These are phyloP conservation scores for Myriosclerotinia duriaeana DNA, from an alignment of 2,329 filamentous ascomycete species.

Conservation along the genomic window DNA sequence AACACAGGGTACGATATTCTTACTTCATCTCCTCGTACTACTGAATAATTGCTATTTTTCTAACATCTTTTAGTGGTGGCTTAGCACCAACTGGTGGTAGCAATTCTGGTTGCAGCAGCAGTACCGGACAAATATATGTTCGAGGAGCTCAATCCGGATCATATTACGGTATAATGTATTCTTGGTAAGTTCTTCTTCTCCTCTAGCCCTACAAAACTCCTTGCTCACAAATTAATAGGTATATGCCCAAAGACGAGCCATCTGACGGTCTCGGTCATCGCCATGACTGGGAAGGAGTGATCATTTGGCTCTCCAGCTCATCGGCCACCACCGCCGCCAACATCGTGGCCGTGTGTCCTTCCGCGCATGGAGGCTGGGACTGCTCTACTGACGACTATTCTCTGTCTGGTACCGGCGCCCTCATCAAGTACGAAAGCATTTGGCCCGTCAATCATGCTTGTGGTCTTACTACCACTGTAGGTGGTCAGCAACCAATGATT, in stretches of 20 bases:
- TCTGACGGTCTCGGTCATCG: slow-evolving; percentile 48
- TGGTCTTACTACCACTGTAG: slow-evolving; percentile 42
- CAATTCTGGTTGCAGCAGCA: slow-evolving; percentile 45
- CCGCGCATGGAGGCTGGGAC: slow-evolving; percentile 51
- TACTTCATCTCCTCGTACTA: neutral
- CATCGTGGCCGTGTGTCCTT: slow-evolving; percentile 52
- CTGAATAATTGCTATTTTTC: neutral
- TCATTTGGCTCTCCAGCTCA: slow-evolving; percentile 50
- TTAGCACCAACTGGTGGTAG: slow-evolving; percentile 43
- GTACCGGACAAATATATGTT: slow-evolving; percentile 53
- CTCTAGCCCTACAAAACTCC: slow-evolving; percentile 37
- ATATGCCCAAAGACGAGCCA: slow-evolving; percentile 49
- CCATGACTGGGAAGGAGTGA: slow-evolving; percentile 56
- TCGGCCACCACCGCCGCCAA: slow-evolving; percentile 40
- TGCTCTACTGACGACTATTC: slow-evolving; percentile 45
- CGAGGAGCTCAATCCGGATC: slow-evolving; percentile 45
- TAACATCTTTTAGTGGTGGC: slow-evolving; percentile 32
- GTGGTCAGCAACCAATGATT: slow-evolving; percentile 45
- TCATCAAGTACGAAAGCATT: slow-evolving; percentile 50
- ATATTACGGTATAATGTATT: slow-evolving; percentile 52
- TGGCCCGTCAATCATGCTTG: slow-evolving; percentile 49
- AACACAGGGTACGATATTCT: slow-evolving; percentile 52
- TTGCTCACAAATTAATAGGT: slow-evolving; percentile 43
- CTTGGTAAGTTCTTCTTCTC: slow-evolving; percentile 42
- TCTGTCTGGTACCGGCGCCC: slow-evolving; percentile 46